These are phyloP conservation scores for Fusarium paranaense DNA, from an alignment of 2,329 filamentous ascomycete genomes.

Conservation along the genomic window DNA sequence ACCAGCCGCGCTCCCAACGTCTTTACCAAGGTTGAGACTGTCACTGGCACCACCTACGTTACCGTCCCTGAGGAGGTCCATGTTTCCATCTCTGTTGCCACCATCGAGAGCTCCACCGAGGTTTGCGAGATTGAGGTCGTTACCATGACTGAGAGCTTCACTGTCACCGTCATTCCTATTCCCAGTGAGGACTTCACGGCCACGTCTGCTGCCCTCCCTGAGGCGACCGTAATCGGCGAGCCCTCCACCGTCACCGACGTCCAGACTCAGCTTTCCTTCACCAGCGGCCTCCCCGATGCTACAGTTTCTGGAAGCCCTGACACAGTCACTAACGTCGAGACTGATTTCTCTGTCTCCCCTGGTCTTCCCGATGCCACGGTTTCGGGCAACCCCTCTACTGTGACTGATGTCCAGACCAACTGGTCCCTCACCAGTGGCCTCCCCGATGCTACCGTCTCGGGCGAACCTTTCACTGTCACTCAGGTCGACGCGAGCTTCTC, in stretches of 20 bases:
- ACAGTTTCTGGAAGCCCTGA: constrained; percentile 47
- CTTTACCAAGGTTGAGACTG: constrained; percentile 37
- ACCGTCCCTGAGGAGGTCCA: constrained; percentile 43
- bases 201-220: constrained; percentile 36
- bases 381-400: constrained; percentile 43
- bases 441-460: constrained; percentile 40
- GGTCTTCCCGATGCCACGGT: constrained; percentile 37
- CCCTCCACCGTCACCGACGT: constrained; percentile 49
- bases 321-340: constrained; percentile 45
- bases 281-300: constrained; percentile 47
- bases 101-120: constrained; percentile 39
- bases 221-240: constrained; percentile 43
- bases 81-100: constrained; percentile 39
- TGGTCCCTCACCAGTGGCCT: constrained; percentile 43
- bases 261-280: constrained; percentile 44
- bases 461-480: constrained; percentile 47
- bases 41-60: constrained; percentile 45
- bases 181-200: constrained; percentile 25
- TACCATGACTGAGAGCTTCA: constrained; percentile 44
- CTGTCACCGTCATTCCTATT: constrained; percentile 43
- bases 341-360: constrained; percentile 32
- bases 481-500: constrained; percentile 36
- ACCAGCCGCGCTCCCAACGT: constrained; percentile 34
- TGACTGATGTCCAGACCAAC: constrained; percentile 45
- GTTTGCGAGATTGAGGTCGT: constrained; percentile 37